Evolutionary conservation across 2,329 filamentous ascomycete genomes (phyloP), one percentile per base, ranked within the genome.

Genomic region (Talaromyces sp.): DNA sequence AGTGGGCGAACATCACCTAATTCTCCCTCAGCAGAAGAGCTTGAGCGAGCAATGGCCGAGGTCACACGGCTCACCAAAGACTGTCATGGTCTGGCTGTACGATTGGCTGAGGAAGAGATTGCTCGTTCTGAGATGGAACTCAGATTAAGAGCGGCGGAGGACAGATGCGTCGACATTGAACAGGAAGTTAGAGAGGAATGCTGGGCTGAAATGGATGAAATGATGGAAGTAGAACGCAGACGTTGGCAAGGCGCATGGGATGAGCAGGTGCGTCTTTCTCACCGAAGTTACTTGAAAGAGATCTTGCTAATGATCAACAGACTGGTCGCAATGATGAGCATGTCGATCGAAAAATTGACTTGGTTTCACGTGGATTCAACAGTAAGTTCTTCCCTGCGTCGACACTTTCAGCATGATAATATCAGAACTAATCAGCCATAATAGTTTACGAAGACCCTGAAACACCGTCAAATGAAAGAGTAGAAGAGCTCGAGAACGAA

Each of bases 171-270:
- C 39, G 85, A 90, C 47, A 77, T 96, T 11, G 94, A 99, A 69
- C 86, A 89, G 62, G 87, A 88, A 5, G 84, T 97, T 27, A 86
- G 94, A 19, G 93, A 97, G 66, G 93, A 97, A 62, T 93, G 92
- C 63, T 92, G 86, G 62, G 80, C 77, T 2, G 94, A 97, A 66
- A 95, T 96, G 77, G 94, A 99, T 66, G 78, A 83, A 54, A 83
- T 85, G 10, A 80, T 97, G 42, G 83, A 86, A 17, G 76, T 86
- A 11, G 91, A 97, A 70, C 84, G 90, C 70, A 81, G 83, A 9
- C 81, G 90, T n/a, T 97, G 91, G 89, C 88, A 93, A 68, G 83
- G 82, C 0, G 88, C 85, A 0, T 83, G 91, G 70, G 88, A 90
- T 16, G 84, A 88, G 4, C 91, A 97, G 69, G 82, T 85, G 56